A percentile compares a stretch with the other conserved stretches of the same genome.
Evolutionary conservation across 352 stramenopile genomes (phyloP).

Genomic region (Labyrinthula sp.): DNA sequence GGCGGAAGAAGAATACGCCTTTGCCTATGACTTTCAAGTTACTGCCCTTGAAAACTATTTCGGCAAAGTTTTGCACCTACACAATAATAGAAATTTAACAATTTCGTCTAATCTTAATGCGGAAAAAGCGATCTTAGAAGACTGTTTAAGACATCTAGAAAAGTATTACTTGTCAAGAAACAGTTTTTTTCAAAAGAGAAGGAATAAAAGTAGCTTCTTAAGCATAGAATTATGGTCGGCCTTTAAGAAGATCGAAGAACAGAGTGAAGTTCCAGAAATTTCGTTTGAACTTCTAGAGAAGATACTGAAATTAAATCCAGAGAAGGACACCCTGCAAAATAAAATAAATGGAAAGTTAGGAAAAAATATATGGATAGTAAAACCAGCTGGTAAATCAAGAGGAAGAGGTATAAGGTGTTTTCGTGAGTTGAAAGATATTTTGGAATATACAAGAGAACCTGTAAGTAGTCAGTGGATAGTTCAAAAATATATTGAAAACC

Average conservation of each 20-base stretch:
- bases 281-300: not conserved
- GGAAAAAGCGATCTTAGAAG: not conserved
- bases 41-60: constrained; percentile 52
- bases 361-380: constrained; percentile 74
- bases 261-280: constrained; percentile 3
- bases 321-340: constrained; percentile 1
- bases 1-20: no score
- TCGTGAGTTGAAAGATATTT: constrained; percentile 53
- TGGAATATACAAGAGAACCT: constrained; percentile 20
- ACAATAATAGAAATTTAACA: constrained; percentile 14
- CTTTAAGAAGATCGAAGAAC: not conserved
- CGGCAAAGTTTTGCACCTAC: not conserved
- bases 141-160: no score
- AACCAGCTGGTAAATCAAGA: constrained; percentile 52
- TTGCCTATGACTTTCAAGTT: constrained; percentile 67
- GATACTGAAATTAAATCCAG: constrained; percentile 1
- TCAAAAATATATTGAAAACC: constrained; percentile 50
- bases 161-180: no score
- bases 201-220: constrained; percentile 35
- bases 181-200: constrained; percentile 33
- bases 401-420: constrained; percentile 58
- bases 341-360: constrained; percentile 41
- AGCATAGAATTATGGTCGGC: constrained; percentile 7
- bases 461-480: constrained; percentile 38
- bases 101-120: constrained; percentile 4